Conservation (phyloP, 179 eudicot species). For the Vitellaria paradoxa region DNA sequence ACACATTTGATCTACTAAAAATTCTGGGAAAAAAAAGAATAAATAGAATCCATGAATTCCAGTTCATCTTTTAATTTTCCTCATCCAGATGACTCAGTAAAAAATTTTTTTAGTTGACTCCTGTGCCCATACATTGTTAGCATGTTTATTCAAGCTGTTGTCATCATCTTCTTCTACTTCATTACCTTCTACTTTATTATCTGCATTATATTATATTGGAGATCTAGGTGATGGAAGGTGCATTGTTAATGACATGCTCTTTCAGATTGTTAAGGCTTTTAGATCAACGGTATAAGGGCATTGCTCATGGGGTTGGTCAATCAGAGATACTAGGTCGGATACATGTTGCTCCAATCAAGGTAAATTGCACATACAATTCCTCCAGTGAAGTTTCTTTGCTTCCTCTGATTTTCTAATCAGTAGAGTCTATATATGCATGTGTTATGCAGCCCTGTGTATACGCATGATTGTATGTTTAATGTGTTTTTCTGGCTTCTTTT, state of each 20-base stretch:
- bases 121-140: neutral
- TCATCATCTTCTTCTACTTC: neutral
- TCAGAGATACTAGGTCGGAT: slow-evolving; percentile 91
- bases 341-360: slow-evolving; percentile 98
- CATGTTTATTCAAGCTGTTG: neutral
- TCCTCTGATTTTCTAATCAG: neutral
- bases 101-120: neutral
- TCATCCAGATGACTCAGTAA: neutral
- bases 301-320: slow-evolving; percentile 99
- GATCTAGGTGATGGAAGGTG: neutral
- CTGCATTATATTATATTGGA: neutral
- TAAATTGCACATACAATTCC: slow-evolving; percentile 19
- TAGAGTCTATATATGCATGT: neutral
- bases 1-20: neutral
- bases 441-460: neutral
- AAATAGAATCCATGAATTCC: neutral
- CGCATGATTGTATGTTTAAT: neutral
- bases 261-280: slow-evolving; percentile 84
- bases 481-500: neutral
- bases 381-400: neutral
- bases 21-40: neutral
- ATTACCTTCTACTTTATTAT: neutral
- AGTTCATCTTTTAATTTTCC: neutral
- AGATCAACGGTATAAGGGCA: slow-evolving; percentile 89
- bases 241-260: slow-evolving; percentile 7